phyloP scores from a whole-genome alignment of 805 yeast genomes.

The Kregervanrija pseudodelftensis region DNA sequence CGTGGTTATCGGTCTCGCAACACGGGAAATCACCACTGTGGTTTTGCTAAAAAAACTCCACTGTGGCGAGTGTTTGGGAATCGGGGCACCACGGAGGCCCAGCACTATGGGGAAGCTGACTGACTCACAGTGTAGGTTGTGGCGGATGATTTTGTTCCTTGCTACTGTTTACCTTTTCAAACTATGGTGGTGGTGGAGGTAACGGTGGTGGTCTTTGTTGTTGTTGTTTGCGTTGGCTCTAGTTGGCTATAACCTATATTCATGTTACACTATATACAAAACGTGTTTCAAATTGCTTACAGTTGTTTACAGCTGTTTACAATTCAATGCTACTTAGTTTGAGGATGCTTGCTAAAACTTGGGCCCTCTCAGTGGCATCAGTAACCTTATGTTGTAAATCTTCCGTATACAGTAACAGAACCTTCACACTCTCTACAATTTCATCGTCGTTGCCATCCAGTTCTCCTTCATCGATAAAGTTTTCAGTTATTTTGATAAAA shows the following conservation, averaged over 20 bases:
- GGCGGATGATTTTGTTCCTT: no score
- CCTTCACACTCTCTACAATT: conserved; percentile 5
- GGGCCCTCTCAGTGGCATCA: background rate
- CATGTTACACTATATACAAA: background rate
- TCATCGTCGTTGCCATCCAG: conserved; percentile 11
- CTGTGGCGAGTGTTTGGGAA: no score
- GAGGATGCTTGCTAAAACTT: background rate
- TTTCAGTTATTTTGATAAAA: conserved; percentile 8
- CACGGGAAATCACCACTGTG: no score
- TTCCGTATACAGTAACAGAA: conserved; percentile 9
- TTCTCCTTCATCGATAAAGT: conserved; percentile 8
- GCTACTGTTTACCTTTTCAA: background rate
- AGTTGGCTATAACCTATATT: background rate
- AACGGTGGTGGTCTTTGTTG: background rate
- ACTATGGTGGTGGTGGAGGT: background rate
- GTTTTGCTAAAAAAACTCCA: no score
- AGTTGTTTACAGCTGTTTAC: background rate
- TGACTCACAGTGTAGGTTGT: no score
- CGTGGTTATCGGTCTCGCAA: no score
- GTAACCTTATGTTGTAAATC: conserved; percentile 6
- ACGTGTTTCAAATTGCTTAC: background rate
- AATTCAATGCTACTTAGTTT: background rate
- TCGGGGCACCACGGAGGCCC: no score
- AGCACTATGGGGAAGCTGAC: no score
- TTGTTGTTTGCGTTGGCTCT: background rate